Evolutionary conservation across 441 rosid genomes (phyloP).

Genomic region (Pelargonium fulgidum): DNA sequence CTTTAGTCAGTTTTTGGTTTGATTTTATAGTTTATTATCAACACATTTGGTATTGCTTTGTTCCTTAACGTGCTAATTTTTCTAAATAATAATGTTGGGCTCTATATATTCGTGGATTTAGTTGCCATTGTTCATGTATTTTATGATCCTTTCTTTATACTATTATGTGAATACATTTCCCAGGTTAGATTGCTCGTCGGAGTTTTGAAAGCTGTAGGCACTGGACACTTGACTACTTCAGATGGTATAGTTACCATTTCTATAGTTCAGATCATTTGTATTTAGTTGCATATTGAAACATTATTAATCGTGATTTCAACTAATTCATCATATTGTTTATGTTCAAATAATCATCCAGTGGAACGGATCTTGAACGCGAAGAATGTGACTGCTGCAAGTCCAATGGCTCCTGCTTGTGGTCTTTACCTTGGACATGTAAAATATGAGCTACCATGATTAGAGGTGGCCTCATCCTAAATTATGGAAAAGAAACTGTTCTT

Average conservation of each 20-base stretch:
- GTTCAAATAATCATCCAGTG: constrained; percentile 34
- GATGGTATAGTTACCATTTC: constrained; percentile 44
- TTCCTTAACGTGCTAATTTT: not conserved
- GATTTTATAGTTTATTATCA: not conserved
- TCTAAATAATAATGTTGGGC: not conserved
- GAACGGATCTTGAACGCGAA: constrained; percentile 62
- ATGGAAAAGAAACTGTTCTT: not conserved
- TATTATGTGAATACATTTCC: constrained; percentile 8
- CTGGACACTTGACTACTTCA: constrained; percentile 53
- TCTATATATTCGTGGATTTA: not conserved
- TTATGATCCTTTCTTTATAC: not conserved
- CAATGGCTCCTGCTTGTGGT: constrained; percentile 90
- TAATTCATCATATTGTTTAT: not conserved
- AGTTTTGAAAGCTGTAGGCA: constrained; percentile 74
- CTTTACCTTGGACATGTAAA: constrained; percentile 78
- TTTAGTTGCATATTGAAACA: not conserved
- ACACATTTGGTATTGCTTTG: not conserved
- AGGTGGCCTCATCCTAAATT: not conserved
- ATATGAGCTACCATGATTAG: constrained; percentile 49
- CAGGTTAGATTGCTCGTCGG: constrained; percentile 93
- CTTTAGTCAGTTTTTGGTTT: not conserved
- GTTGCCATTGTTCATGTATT: not conserved
- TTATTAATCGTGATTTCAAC: not conserved
- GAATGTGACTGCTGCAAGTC: constrained; percentile 61
- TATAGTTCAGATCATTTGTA: not conserved